These are phyloP conservation scores for Colletotrichum liriopes DNA, from an alignment of 2,329 filamentous ascomycete species.

Conservation along the genomic window DNA sequence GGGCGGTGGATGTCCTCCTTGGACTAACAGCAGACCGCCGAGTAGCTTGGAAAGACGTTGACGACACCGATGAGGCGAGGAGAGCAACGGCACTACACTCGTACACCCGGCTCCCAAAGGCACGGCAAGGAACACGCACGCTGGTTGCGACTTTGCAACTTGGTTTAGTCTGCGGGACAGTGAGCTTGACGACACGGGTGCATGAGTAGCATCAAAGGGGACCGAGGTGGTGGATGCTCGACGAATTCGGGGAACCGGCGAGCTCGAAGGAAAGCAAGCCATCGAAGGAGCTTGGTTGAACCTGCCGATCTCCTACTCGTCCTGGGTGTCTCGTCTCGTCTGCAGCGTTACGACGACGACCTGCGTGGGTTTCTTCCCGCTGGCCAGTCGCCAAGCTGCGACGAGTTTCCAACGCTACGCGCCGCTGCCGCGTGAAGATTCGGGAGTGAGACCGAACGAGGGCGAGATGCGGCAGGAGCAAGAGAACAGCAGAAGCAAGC, in stretches of 20 bases:
- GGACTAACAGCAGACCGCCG: not conserved
- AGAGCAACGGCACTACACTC: not conserved
- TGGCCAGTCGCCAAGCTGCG: not conserved
- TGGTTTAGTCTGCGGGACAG: not conserved
- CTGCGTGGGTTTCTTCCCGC: not conserved
- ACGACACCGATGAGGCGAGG: not conserved
- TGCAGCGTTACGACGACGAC: not conserved
- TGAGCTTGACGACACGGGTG: slow-evolving; percentile 8
- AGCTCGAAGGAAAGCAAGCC: not conserved
- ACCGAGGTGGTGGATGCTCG: not conserved
- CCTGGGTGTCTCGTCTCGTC: not conserved
- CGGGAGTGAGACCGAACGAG: not conserved
- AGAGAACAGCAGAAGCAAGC: not conserved
- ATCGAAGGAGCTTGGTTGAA: not conserved
- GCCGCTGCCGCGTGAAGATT: slow-evolving; percentile 30
- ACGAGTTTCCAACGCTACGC: slow-evolving; percentile 33
- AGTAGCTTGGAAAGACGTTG: not conserved
- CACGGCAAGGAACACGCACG: not conserved
- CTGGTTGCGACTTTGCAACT: not conserved
- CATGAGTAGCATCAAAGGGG: not conserved
- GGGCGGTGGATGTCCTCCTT: too few relatives aligned
- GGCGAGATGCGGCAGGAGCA: not conserved
- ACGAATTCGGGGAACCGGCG: not conserved
- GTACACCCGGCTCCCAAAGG: not conserved
- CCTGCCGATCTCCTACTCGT: slow-evolving; percentile 23